Conservation (phyloP, 805 yeast genomes). For the Brettanomyces sp. region DNA sequence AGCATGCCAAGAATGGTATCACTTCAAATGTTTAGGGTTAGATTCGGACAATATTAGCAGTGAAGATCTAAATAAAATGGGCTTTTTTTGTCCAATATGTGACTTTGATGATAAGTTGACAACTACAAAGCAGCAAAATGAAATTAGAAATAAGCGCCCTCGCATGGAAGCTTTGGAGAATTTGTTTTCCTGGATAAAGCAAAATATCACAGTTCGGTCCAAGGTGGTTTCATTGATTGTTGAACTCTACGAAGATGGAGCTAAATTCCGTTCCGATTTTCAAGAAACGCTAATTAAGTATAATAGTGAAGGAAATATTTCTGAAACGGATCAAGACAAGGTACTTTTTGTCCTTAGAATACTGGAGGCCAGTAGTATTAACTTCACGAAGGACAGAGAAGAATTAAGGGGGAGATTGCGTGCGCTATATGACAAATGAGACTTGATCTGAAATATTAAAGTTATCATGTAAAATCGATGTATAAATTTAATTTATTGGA, state of each 20-base stretch:
- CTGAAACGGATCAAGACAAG: slow-evolving; percentile 6
- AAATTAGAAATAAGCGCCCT: slow-evolving; percentile 6
- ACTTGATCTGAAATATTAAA: too few relatives aligned
- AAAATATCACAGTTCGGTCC: slow-evolving; percentile 10
- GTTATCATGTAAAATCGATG: too few relatives aligned
- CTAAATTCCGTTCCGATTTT: slow-evolving; percentile 6
- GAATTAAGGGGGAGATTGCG: slow-evolving; percentile 3
- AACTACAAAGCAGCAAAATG: slow-evolving; percentile 12
- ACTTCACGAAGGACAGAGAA: slow-evolving; percentile 9
- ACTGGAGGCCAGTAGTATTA: slow-evolving; percentile 33
- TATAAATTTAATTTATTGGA: too few relatives aligned
- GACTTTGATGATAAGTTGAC: slow-evolving; percentile 22
- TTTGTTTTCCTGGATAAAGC: slow-evolving; percentile 5
- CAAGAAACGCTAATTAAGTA: background rate
- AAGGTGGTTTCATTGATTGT: slow-evolving; percentile 9
- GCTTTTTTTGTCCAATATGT: slow-evolving; percentile 48
- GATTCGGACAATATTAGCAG: slow-evolving; percentile 14
- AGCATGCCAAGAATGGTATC: slow-evolving; percentile 65
- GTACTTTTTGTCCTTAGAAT: slow-evolving; percentile 38
- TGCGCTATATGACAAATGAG: background rate
- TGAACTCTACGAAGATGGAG: slow-evolving; percentile 7
- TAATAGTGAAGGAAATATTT: background rate
- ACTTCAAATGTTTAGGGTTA: slow-evolving; percentile 44
- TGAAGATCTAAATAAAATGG: slow-evolving; percentile 10
- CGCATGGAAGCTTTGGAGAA: slow-evolving; percentile 8